Evolutionary conservation across 805 yeast genomes (phyloP), one percentile per base, ranked within the genome.

Genomic region (Ogataea ramenticola): DNA sequence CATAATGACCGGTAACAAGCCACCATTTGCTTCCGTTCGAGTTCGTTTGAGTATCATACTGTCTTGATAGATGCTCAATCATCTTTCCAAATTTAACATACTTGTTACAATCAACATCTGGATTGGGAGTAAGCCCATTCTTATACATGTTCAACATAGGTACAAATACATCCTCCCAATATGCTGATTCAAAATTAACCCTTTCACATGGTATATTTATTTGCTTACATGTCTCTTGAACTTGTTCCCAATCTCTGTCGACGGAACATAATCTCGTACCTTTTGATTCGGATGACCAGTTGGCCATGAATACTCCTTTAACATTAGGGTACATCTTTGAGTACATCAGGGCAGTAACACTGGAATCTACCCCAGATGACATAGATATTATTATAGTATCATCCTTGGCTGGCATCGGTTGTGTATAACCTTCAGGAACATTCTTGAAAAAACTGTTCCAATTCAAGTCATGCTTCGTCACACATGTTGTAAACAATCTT

Each of bases 291-390:
- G 56, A 48, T 34, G 79, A 70, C 97, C 97, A 93, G 65, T 93
- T 93, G 35, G 88, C 85, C 98, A 93, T 93, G 63, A 86, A 91
- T 1, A 93, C 71, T 0, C 97, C 99, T 38, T 72, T 63, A 2
- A 86, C 93, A 39, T 84, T 77, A 3, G 67, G 66, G 51, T 72
- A 77, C 30, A 66, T 57, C n/a, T 68, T 62, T 7, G 86, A 68
- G 51, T 71, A 80, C 47, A 62, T 55, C 39, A 61, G 45, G 0
- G 98, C 97, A 3, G 85, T 77, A 1, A 90, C 88, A 1, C 96
- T 83, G 0, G 97, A 90, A 62, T 93, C 99, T 1, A 93, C 98
- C 0, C 99, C 99, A 0, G 96, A 86, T 1, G 96, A 87, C 96
- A 93, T 86, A 8, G 98, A 96, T 5, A 93, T 78, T 19, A 85